Percentiles rank a stretch among this genome's conserved stretches.
These are phyloP conservation scores for Pleurotus tuber-regium DNA, from an alignment of 768 basidiomycete species.

Conservation along the genomic window DNA sequence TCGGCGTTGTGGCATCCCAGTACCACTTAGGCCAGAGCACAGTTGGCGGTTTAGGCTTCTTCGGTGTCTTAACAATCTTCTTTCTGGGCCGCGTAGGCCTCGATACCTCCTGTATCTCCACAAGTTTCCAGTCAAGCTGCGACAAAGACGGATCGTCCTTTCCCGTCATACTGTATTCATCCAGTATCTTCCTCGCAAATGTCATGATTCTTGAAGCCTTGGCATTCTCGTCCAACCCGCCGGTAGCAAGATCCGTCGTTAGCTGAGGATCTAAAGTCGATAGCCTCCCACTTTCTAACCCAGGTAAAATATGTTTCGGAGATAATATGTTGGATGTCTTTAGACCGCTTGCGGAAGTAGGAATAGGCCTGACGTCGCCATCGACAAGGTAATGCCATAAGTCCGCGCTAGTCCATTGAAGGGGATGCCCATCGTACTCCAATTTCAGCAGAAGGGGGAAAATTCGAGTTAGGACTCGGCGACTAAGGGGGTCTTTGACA, in stretches of 20 bases:
- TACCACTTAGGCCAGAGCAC: constrained; percentile 95
- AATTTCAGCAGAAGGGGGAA: constrained; percentile 64
- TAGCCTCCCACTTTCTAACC: constrained; percentile 42
- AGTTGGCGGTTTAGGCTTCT: constrained; percentile 31
- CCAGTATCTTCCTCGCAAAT: constrained; percentile 2
- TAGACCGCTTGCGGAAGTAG: constrained; percentile 33
- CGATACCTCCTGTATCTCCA: constrained; percentile 10
- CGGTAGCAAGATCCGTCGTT: too few relatives aligned
- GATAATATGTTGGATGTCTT: constrained; percentile 46
- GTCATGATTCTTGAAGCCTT: too few relatives aligned
- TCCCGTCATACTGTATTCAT: constrained; percentile 9
- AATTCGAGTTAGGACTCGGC: constrained; percentile 38
- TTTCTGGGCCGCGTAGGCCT: background rate
- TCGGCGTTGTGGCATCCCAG: constrained; percentile 81
- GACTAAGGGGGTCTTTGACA: constrained; percentile 37
- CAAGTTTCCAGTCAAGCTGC: constrained; percentile 67
- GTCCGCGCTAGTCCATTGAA: constrained; percentile 50
- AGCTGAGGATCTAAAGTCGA: constrained; percentile 39
- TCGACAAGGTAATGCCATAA: constrained; percentile 64
- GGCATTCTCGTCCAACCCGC: too few relatives aligned
- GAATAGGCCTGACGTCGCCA: constrained; percentile 33
- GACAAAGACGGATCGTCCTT: constrained; percentile 52
- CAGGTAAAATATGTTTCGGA: constrained; percentile 42
- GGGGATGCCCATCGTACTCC: constrained; percentile 45
- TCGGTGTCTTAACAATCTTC: constrained; percentile 21